Conservation (phyloP, 2,329 filamentous ascomycete species). For the Aspergillus piperis region DNA sequence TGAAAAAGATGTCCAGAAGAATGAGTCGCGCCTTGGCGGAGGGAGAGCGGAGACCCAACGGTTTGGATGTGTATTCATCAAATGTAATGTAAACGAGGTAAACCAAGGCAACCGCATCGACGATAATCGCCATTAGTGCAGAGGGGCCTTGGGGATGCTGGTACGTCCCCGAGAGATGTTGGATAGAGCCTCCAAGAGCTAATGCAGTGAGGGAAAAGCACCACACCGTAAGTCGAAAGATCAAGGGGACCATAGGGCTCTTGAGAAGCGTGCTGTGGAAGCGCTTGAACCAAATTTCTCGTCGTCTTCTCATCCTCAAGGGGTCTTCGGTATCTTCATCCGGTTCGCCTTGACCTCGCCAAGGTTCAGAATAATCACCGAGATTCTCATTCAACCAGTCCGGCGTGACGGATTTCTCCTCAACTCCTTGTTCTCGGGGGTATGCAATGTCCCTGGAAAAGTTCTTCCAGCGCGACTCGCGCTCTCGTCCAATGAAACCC, state of each 20-base stretch:
- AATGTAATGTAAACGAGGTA: conserved; percentile 94
- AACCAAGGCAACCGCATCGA: conserved; percentile 83
- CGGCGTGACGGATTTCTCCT: conserved; percentile 45
- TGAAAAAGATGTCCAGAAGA: conserved; percentile 90
- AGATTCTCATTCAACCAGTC: conserved; percentile 51
- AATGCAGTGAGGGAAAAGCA: conserved; percentile 80
- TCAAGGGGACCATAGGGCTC: conserved; percentile 80
- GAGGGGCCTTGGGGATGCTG: conserved; percentile 66
- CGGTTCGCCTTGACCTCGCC: conserved; percentile 52
- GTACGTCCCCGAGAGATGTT: conserved; percentile 56
- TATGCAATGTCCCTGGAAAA: conserved; percentile 48
- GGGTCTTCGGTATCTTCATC: conserved; percentile 55
- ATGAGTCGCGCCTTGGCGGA: conserved; percentile 86
- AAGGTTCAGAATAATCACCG: conserved; percentile 51
- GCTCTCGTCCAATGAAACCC: conserved; percentile 16
- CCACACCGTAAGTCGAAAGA: conserved; percentile 80
- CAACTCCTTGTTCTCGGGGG: conserved; percentile 36
- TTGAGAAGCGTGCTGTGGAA: conserved; percentile 70
- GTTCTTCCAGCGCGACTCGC: conserved; percentile 50
- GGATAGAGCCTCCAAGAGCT: conserved; percentile 74
- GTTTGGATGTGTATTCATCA: conserved; percentile 94
- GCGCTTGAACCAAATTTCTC: conserved; percentile 58
- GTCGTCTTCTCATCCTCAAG: conserved; percentile 52
- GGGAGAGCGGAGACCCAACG: conserved; percentile 79
- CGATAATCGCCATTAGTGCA: conserved; percentile 82